Evolutionary conservation across 2,329 filamentous ascomycete genomes (phyloP).

Genomic region (Alternaria longipes): DNA sequence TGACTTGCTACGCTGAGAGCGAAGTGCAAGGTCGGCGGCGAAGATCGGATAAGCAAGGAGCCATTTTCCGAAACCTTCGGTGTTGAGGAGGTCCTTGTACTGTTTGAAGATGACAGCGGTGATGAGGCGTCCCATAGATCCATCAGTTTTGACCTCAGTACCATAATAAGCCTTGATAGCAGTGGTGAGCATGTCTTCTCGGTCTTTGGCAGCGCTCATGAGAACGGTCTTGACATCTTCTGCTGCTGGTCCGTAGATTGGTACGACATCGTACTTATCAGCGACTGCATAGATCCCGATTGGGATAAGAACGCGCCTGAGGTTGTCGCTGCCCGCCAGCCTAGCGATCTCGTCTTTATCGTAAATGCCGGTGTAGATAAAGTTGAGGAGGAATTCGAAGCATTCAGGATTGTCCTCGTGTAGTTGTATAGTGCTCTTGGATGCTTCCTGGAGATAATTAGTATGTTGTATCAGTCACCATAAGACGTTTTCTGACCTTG

Average conservation of each 20-base stretch:
- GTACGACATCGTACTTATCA: background rate
- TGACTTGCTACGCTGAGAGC: background rate
- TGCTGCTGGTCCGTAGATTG: background rate
- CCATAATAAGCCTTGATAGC: background rate
- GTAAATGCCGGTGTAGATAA: background rate
- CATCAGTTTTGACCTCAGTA: background rate
- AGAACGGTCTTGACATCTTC: background rate
- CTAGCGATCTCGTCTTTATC: background rate
- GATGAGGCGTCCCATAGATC: background rate
- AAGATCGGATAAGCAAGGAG: background rate
- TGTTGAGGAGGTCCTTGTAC: background rate
- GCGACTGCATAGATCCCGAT: background rate
- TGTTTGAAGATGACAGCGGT: background rate
- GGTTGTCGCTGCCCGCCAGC: rapidly evolving
- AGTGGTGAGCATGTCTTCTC: background rate
- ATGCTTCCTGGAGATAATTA: background rate
- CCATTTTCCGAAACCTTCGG: background rate
- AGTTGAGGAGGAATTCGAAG: background rate
- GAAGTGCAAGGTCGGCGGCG: background rate
- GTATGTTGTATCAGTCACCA: background rate
- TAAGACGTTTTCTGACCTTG: background rate
- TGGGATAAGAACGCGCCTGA: background rate
- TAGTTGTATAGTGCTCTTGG: background rate
- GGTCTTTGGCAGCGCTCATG: background rate
- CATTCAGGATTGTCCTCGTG: background rate